phyloP scores from a whole-genome alignment of 139 green algal genomes.

The Closterium sp. region DNA sequence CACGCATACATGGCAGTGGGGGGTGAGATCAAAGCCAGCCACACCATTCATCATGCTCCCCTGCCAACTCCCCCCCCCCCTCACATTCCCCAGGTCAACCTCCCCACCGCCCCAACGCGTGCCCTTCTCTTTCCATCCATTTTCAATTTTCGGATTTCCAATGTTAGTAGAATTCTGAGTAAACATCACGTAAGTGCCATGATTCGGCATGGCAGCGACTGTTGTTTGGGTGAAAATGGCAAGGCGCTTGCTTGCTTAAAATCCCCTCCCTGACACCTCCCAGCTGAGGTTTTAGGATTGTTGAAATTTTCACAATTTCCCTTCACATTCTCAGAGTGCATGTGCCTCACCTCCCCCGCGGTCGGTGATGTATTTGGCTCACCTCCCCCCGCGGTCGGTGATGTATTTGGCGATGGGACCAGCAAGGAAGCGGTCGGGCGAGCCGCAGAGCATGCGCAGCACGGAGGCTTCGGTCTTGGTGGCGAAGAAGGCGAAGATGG shows the following conservation, averaged over 20 bases:
- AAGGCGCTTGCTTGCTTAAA: too few species aligned
- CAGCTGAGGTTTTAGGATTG: too few species aligned
- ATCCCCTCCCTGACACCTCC: too few species aligned
- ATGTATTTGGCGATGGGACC: conserved; percentile 91
- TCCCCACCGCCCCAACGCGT: not conserved
- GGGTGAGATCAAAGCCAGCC: not conserved
- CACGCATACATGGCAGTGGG: too few species aligned
- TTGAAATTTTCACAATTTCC: too few species aligned
- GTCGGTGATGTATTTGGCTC: conserved; percentile 15
- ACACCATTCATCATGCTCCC: not conserved
- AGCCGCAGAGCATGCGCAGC: conserved; percentile 94
- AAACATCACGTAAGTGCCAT: too few species aligned
- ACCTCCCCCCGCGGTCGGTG: conserved; percentile 68
- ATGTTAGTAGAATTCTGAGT: too few species aligned
- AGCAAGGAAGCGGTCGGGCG: conserved; percentile 80
- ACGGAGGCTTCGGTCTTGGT: conserved; percentile 95
- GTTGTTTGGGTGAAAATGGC: too few species aligned
- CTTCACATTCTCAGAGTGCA: too few species aligned
- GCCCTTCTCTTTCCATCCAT: not conserved
- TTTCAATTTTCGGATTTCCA: too few species aligned
- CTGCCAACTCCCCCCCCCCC: not conserved
- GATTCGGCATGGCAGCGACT: too few species aligned
- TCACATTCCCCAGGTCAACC: not conserved
- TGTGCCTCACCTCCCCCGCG: too few species aligned
- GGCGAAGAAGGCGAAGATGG: conserved; percentile 97